A percentile compares a stretch with the other conserved stretches of the same genome.
Evolutionary conservation across 1,284 basidiomycete genomes (phyloP).

Genomic region (Austroboletus niveus): DNA sequence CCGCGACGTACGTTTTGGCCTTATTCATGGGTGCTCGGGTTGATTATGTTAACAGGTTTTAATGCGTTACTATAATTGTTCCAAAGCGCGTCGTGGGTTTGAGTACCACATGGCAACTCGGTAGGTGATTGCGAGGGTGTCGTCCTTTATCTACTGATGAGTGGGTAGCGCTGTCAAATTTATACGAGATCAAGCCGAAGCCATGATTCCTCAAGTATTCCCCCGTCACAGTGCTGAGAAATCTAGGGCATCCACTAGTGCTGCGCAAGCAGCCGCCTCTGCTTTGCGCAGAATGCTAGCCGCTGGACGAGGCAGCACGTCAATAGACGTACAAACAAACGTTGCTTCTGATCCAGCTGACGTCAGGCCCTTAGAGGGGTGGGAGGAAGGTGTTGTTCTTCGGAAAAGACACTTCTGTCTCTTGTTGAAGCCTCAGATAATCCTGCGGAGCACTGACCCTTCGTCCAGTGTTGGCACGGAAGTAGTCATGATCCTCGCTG

Average conservation of each 20-base stretch:
- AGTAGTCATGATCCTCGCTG: constrained; percentile 76
- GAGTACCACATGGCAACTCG: constrained; percentile 88
- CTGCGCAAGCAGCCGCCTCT: constrained; percentile 60
- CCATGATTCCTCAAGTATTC: constrained; percentile 35
- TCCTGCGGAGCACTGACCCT: constrained; percentile 56
- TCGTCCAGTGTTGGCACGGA: constrained; percentile 49
- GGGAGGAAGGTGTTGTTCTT: constrained; percentile 66
- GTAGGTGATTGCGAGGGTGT: constrained; percentile 41
- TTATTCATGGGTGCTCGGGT: constrained; percentile 1
- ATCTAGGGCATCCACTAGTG: constrained; percentile 35
- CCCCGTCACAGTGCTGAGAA: constrained; percentile 35
- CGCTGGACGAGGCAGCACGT: constrained; percentile 47
- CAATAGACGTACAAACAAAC: constrained; percentile 42
- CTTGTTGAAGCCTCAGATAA: constrained; percentile 89
- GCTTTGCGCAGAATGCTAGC: constrained; percentile 61
- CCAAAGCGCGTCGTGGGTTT: constrained; percentile 70
- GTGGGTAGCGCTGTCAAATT: constrained; percentile 72
- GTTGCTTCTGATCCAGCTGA: constrained; percentile 27
- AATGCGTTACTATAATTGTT: constrained; percentile 89
- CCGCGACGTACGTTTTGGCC: constrained; percentile 58
- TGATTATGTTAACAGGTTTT: constrained; percentile 54
- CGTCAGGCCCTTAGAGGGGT: constrained; percentile 66
- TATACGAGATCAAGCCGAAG: constrained; percentile 75
- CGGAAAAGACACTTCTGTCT: constrained; percentile 78
- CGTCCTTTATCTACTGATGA: constrained; percentile 6